A percentile compares a stretch with the other conserved stretches of the same genome.
These are phyloP conservation scores for Aspergillus versicolor DNA, from an alignment of 2,329 filamentous ascomycete genomes.

Conservation along the genomic window DNA sequence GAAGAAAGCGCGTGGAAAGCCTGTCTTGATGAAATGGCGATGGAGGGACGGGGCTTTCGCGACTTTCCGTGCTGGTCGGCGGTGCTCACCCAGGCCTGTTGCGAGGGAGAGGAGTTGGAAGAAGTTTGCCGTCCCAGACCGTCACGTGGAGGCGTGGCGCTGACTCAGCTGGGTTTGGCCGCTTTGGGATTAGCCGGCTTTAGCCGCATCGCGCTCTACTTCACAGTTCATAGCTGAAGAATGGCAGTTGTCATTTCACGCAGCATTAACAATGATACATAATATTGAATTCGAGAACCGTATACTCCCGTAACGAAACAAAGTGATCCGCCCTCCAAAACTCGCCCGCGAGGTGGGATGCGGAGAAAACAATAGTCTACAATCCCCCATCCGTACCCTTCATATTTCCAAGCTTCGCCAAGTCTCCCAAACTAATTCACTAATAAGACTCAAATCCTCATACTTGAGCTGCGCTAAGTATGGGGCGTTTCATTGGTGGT, in stretches of 20 bases:
- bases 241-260: neutral
- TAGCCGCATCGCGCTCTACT: neutral
- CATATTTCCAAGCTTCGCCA: neutral
- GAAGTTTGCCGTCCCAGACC: constrained; percentile 29
- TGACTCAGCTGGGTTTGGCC: constrained; percentile 25
- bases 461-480: constrained; percentile 28
- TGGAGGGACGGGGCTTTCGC: constrained; percentile 40
- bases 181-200: constrained; percentile 11
- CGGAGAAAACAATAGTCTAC: constrained; percentile 1
- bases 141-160: constrained; percentile 23
- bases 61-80: constrained; percentile 35
- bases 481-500: constrained; percentile 61
- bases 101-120: constrained; percentile 33
- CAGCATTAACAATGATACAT: constrained; percentile 12
- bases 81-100: constrained; percentile 33
- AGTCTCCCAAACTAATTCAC: neutral
- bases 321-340: neutral
- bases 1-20: constrained; percentile 32
- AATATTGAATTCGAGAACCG: neutral
- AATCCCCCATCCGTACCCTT: neutral
- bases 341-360: constrained; percentile 9
- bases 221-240: neutral
- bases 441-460: constrained; percentile 10
- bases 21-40: constrained; percentile 38
- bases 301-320: neutral